Conservation (phyloP, 352 stramenopile genomes). For the Globisporangium orthogonon region DNA sequence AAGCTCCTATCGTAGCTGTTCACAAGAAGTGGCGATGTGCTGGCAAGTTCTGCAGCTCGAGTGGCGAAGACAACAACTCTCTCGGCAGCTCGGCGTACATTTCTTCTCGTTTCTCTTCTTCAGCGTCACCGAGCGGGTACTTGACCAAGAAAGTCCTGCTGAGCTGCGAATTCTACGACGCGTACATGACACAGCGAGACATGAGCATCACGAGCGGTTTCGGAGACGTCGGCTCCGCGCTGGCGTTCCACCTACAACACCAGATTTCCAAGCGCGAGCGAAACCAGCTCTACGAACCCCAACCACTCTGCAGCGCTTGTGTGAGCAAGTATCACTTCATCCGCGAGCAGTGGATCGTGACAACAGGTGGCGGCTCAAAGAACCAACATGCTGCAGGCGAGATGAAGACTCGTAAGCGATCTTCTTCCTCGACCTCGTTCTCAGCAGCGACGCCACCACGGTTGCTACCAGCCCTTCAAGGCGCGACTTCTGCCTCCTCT, state of each 20-base stretch:
- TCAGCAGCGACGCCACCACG: not conserved
- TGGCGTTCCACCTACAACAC: constrained; percentile 56
- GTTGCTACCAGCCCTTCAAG: constrained; percentile 8
- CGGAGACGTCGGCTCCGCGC: constrained; percentile 22
- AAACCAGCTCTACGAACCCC: constrained; percentile 48
- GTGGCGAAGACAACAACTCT: not conserved
- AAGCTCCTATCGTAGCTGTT: not conserved
- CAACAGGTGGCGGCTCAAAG: constrained; percentile 1
- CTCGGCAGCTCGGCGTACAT: constrained; percentile 5
- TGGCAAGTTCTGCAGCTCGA: constrained; percentile 24
- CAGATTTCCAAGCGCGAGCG: constrained; percentile 41
- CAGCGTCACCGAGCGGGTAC: constrained; percentile 26
- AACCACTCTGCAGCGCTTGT: constrained; percentile 41
- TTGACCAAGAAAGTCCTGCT: constrained; percentile 62
- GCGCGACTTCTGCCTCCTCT: not conserved
- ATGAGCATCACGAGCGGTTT: constrained; percentile 42
- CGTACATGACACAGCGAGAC: constrained; percentile 29
- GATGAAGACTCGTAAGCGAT: constrained; percentile 7
- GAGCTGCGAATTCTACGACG: constrained; percentile 62
- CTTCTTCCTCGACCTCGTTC: not conserved
- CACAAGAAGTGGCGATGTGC: constrained; percentile 51
- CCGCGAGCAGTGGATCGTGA: constrained; percentile 30
- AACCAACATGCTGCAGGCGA: not conserved
- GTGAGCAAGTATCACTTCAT: constrained; percentile 39
- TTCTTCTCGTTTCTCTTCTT: constrained; percentile 2